phyloP scores from a whole-genome alignment of 2,329 filamentous ascomycete genomes.

The Arachnomyces sp. region DNA sequence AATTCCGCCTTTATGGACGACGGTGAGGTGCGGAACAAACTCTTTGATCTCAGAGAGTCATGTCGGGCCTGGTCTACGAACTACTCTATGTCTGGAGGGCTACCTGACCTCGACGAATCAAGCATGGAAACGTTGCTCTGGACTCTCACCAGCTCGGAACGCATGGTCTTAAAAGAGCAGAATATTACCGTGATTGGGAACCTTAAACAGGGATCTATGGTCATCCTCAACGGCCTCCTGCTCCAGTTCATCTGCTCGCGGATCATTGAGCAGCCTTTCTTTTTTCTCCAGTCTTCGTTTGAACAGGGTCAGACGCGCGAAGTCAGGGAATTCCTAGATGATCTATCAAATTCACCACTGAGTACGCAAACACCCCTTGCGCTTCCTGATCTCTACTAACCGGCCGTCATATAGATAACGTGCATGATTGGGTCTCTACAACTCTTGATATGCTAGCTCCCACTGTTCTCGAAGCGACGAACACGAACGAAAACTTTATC shows the following conservation, averaged over 20 bases:
- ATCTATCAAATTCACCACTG: too few relatives aligned
- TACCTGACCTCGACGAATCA: too few relatives aligned
- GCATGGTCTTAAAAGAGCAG: background rate
- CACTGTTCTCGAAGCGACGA: too few relatives aligned
- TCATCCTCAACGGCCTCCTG: constrained; percentile 2
- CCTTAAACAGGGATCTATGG: background rate
- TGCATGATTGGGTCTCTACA: constrained; percentile 1
- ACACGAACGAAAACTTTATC: too few relatives aligned
- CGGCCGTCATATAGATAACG: too few relatives aligned
- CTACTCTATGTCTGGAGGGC: background rate
- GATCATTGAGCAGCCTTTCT: constrained; percentile 4
- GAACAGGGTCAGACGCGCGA: background rate
- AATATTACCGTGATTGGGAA: background rate
- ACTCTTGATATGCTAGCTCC: background rate
- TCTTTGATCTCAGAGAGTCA: background rate
- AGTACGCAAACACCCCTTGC: too few relatives aligned
- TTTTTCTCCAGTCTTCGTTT: background rate
- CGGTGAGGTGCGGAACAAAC: background rate
- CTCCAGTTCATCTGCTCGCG: constrained; percentile 1
- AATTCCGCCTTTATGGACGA: constrained; percentile 1
- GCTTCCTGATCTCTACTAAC: too few relatives aligned
- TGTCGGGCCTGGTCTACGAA: background rate
- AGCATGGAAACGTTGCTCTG: too few relatives aligned
- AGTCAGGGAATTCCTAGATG: background rate
- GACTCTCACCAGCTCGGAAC: too few relatives aligned